Conservation (phyloP, 2,329 filamentous ascomycete species). For the Dactylellina haptotyla region DNA sequence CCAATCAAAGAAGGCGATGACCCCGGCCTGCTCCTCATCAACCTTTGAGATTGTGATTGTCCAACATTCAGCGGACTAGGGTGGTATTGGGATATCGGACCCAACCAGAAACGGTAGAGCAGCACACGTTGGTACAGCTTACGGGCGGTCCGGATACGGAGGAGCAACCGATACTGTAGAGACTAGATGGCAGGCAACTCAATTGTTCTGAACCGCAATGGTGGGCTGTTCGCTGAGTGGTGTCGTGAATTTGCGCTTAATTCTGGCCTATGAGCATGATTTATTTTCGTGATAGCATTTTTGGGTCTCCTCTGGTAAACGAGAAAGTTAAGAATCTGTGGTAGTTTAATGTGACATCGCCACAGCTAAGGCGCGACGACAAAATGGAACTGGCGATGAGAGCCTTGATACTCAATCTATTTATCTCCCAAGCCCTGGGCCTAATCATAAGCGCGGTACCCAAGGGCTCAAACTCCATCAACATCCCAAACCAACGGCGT, state of each 20-base stretch:
- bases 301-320: no score
- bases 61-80: slow-evolving; percentile 1
- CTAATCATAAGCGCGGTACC: slow-evolving; percentile 19
- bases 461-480: background rate
- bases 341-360: no score
- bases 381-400: no score
- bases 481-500: slow-evolving; percentile 28
- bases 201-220: no score
- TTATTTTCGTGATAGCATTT: no score
- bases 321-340: no score
- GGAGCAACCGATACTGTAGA: background rate
- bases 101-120: slow-evolving; percentile 6
- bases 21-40: background rate
- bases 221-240: no score
- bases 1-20: background rate
- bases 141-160: slow-evolving; percentile 8
- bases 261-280: no score
- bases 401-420: background rate
- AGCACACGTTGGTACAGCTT: slow-evolving; percentile 32
- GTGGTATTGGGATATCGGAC: slow-evolving; percentile 29
- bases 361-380: no score
- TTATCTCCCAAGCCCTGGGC: background rate
- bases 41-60: slow-evolving; percentile 11
- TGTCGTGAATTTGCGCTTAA: no score
- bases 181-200: no score